These are phyloP conservation scores for Remersonia thermophila DNA, from an alignment of 2,329 filamentous ascomycete genomes.

Conservation along the genomic window DNA sequence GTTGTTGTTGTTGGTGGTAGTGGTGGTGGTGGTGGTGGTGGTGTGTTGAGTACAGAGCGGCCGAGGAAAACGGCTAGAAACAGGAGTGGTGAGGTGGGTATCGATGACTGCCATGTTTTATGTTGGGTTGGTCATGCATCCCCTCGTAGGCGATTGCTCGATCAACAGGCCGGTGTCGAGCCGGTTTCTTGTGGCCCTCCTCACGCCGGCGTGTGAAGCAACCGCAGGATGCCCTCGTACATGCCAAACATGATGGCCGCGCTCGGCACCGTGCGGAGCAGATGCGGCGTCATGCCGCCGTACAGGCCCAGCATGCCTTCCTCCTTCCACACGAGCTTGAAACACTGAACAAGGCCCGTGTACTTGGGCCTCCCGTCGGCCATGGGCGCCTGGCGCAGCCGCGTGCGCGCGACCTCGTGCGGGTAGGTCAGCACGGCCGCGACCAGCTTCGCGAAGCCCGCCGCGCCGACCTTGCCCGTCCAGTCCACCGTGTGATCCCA, in stretches of 20 bases:
- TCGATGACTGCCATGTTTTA: too few species aligned
- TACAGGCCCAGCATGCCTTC: constrained; percentile 80
- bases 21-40: too few species aligned
- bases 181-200: too few species aligned
- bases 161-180: too few species aligned
- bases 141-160: too few species aligned
- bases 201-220: constrained; percentile 26
- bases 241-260: constrained; percentile 96
- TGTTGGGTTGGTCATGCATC: too few species aligned
- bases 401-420: constrained; percentile 79
- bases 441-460: constrained; percentile 74
- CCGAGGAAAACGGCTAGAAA: too few species aligned
- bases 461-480: constrained; percentile 67
- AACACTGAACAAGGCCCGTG: constrained; percentile 78
- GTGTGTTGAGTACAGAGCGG: too few species aligned
- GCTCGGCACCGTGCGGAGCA: constrained; percentile 81
- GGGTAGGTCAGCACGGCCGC: constrained; percentile 81
- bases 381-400: constrained; percentile 73
- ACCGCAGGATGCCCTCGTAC: constrained; percentile 48
- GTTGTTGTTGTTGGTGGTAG: too few species aligned
- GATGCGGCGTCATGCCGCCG: constrained; percentile 80
- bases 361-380: constrained; percentile 66
- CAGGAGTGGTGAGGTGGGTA: too few species aligned
- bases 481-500: constrained; percentile 69
- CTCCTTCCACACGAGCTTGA: constrained; percentile 75